phyloP scores from a whole-genome alignment of 306 rosid species.

The Morella rubra region DNA sequence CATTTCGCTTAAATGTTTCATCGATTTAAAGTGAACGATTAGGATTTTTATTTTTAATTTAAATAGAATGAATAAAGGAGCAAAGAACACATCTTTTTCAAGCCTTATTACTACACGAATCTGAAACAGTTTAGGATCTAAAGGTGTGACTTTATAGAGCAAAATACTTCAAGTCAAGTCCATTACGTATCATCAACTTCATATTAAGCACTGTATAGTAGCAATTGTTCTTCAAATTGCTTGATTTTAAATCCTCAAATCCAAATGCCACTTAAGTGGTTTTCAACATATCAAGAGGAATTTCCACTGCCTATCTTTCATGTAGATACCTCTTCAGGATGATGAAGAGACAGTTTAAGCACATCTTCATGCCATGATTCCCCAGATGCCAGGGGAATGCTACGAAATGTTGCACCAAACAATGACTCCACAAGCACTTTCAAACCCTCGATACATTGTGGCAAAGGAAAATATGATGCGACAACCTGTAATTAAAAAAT shows the following conservation, averaged over 20 bases:
- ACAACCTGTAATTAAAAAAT: constrained; percentile 51
- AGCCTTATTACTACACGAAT: not conserved
- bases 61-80: not conserved
- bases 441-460: constrained; percentile 87
- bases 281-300: constrained; percentile 18
- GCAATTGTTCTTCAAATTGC: not conserved
- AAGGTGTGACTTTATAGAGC: not conserved
- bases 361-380: constrained; percentile 98
- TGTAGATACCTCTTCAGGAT: constrained; percentile 81
- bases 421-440: constrained; percentile 81
- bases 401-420: constrained; percentile 76
- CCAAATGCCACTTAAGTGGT: not conserved
- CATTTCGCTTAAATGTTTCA: not conserved
- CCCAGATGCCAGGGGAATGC: constrained; percentile 67
- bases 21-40: not conserved
- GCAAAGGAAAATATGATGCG: constrained; percentile 81
- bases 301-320: constrained; percentile 14
- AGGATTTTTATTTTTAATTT: not conserved
- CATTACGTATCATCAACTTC: not conserved
- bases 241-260: not conserved
- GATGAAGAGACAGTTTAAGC: constrained; percentile 83
- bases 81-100: not conserved
- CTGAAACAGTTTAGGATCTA: not conserved
- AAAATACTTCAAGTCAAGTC: not conserved
- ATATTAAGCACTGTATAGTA: not conserved